Base-by-base conservation (phyloP, 352 stramenopile species). In the Saprolegnia diclina region DNA sequence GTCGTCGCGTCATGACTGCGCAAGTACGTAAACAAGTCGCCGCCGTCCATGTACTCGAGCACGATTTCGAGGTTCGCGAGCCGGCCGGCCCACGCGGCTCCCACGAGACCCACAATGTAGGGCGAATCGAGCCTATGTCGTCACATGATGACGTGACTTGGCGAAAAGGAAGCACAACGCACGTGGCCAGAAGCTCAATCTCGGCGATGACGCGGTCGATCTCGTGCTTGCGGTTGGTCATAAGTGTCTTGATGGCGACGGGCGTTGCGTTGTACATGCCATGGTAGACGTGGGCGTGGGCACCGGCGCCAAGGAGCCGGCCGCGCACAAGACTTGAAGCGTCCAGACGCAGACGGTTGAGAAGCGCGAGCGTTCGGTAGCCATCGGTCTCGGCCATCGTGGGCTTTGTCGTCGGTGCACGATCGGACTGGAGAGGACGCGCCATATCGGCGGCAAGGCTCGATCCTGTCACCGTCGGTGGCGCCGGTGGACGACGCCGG, bases 1-100 rank as follows among this genome's bases (percentile, higher is more conserved):
- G 46, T 57, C 0, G 48, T 56, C 59, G 67, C 5, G 48, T 64
- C 14, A 56, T 65, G 13, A 50, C 73, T 21, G 42, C 18, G 42
- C 26, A 77, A 53, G 40, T 71, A 77, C 5, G 65, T 63, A 6
- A 64, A 59, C 40, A 77, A 21, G 46, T 91, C 81, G 14, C 81
- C 83, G 24, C 80, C 80, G 64, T 87, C 77, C 79, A 89, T 87
- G 55, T 84, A 89, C 62, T 89, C 83, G 0, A 75, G 85, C 45
- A 91, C 73, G 5, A 77, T 48, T n/a, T 48, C 42, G 35, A 59
- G 52, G 7, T 59, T 24, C 19, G 35, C 52, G 35, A 40, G 11
- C 11, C 35, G 35, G 16, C 52, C 24, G 52, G 52, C 35, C 35
- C 52, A 59, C 52, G 9, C 11, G 13, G 35, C 52, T 4, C 52